Evolutionary conservation across 768 basidiomycete species (phyloP).

Genomic region (Epithele typhae): DNA sequence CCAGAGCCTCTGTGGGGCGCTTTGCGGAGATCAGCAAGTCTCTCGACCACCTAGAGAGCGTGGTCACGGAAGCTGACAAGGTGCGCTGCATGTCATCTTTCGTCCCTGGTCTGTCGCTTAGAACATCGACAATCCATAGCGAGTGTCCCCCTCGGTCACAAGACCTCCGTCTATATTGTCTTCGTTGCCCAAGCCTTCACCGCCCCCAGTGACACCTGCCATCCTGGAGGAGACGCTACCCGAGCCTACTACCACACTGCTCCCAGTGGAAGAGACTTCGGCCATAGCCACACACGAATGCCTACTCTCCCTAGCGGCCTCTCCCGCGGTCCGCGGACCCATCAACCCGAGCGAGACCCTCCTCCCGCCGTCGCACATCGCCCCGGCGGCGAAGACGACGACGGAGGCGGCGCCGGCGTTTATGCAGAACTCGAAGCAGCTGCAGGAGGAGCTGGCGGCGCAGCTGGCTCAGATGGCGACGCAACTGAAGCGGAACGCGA

Average conservation of each 20-base stretch:
- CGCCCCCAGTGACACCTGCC: neutral
- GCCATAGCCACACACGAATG: conserved; percentile 32
- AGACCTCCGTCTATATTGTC: conserved; percentile 50
- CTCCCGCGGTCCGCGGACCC: conserved; percentile 13
- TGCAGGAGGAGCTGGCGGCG: conserved; percentile 71
- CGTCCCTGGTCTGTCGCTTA: neutral
- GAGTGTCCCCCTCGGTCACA: conserved; percentile 34
- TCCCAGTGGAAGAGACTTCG: conserved; percentile 22
- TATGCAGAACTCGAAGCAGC: conserved; percentile 50
- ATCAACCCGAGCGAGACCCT: conserved; percentile 27
- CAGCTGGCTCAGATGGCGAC: conserved; percentile 84
- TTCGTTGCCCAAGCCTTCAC: conserved; percentile 42
- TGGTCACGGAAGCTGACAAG: conserved; percentile 48
- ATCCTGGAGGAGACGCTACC: conserved; percentile 16
- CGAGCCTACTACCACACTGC: conserved; percentile 6
- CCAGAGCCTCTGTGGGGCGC: conserved; percentile 2
- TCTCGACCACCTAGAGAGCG: conserved; percentile 51
- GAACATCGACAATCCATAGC: no score
- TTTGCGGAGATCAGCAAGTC: conserved; percentile 44
- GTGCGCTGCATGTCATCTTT: conserved; percentile 31
- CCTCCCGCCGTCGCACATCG: conserved; percentile 25
- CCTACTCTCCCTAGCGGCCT: conserved; percentile 36
- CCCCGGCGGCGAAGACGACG: conserved; percentile 5
- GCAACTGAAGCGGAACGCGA: conserved; percentile 79
- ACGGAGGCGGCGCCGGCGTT: conserved; percentile 27